Percentiles rank a stretch among this genome's conserved stretches.
phyloP scores from a whole-genome alignment of 192 early-diverging fungal species.

The Martensiomyces pterosporus region DNA sequence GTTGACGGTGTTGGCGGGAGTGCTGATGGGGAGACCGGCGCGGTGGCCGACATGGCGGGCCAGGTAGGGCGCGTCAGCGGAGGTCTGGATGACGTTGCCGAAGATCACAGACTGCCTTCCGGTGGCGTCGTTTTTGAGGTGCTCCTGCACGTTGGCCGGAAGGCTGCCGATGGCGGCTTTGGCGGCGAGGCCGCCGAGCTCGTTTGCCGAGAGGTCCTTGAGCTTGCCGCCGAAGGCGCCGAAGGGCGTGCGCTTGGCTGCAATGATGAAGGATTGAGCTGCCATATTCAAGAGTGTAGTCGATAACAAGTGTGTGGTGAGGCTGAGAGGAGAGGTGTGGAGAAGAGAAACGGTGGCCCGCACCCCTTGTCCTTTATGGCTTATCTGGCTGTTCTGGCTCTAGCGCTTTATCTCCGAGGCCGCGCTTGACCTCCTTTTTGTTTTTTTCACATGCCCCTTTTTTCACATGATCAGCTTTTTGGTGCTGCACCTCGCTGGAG shows the following conservation, averaged over 20 bases:
- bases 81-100: conserved; percentile 91
- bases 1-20: conserved; percentile 90
- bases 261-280: conserved; percentile 66
- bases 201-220: conserved; percentile 73
- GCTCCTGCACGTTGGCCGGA: conserved; percentile 65
- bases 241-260: conserved; percentile 81
- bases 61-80: conserved; percentile 79
- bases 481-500: no score
- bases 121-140: conserved; percentile 25
- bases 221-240: conserved; percentile 95
- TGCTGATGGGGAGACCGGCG: conserved; percentile 75
- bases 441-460: no score
- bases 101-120: conserved; percentile 75
- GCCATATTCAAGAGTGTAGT: no score
- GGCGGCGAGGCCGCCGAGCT: conserved; percentile 89
- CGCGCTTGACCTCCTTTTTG: no score
- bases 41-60: conserved; percentile 92
- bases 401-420: no score
- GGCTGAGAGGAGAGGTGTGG: no score
- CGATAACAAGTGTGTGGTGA: no score
- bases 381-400: no score
- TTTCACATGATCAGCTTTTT: no score
- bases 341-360: no score
- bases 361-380: no score
- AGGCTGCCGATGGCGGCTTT: conserved; percentile 78